Conservation (phyloP, 1,284 basidiomycete species). For the Peniophora sp. region DNA sequence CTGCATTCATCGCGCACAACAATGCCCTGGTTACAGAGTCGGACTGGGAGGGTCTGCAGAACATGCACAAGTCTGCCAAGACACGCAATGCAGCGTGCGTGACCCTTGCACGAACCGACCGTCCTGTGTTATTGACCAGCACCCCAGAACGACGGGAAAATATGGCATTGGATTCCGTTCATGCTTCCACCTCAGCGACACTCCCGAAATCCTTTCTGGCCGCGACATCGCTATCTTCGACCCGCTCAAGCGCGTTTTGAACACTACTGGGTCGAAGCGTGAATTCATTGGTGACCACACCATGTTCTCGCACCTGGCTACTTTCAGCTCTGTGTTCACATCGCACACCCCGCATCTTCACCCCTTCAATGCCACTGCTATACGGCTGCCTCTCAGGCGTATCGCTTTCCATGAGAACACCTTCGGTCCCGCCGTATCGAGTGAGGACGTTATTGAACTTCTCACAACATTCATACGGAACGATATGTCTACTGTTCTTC, state of each 20-base stretch:
- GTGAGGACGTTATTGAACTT: slow-evolving; percentile 26
- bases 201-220: slow-evolving; percentile 40
- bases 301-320: slow-evolving; percentile 23
- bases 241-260: slow-evolving; percentile 27
- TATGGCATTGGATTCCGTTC: slow-evolving; percentile 45
- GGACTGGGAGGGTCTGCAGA: slow-evolving; percentile 38
- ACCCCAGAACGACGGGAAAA: slow-evolving; percentile 42
- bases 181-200: slow-evolving; percentile 42
- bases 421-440: slow-evolving; percentile 22
- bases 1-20: slow-evolving; percentile 40
- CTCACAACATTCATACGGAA: slow-evolving; percentile 31
- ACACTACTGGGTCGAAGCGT: slow-evolving; percentile 22
- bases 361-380: slow-evolving; percentile 29
- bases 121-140: background rate
- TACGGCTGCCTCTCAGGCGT: slow-evolving; percentile 41
- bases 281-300: slow-evolving; percentile 15
- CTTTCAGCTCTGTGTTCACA: slow-evolving; percentile 22
- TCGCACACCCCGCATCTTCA: slow-evolving; percentile 1
- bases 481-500: slow-evolving; percentile 32
- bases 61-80: slow-evolving; percentile 40
- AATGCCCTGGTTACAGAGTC: slow-evolving; percentile 28
- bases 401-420: slow-evolving; percentile 21
- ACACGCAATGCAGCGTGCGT: slow-evolving; percentile 32
- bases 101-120: too few relatives aligned
- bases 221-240: slow-evolving; percentile 33